Evolutionary conservation across 2,329 filamentous ascomycete species (phyloP), one percentile per base, ranked within the genome.

Genomic region (Cryphonectria parasitica): DNA sequence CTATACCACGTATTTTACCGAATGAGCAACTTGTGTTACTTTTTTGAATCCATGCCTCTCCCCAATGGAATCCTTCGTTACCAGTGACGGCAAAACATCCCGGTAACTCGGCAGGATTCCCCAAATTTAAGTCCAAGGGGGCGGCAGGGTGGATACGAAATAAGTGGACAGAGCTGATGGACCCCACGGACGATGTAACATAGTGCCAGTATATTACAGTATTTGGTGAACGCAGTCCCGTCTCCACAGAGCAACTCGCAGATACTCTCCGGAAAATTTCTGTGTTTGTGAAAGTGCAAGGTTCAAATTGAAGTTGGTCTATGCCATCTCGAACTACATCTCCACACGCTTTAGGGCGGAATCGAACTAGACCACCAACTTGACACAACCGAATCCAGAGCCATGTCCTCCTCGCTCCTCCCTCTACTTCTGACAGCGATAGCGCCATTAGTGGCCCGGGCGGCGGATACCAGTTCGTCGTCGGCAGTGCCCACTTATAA

Each of bases 401-500:
- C 58, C 58, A 61, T 39, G 31, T n/a, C 58, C 4, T 39, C 58
- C 36, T 22, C 58, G 22, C 28, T 25, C 15, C 6, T 36, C 8
- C n/a, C n/a, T 10, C 22, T 61, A 3, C 58, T 61, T 2, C 8
- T 34, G 15, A 31, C 19, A 39, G 31, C 31, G 22, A 22, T 34
- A 5, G 58, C 31, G 58, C 31, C 17, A 17, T 39, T 22, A 2
- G 17, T 61, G 36, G 58, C 58, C 7, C 31, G 58, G 36, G 58
- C 58, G 6, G 28, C 34, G 22, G 58, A 39, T 17, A 61, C 17
- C 58, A 61, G 36, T 11, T 34, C 58, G 11, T 34, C 36, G 8
- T 61, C 58, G 15, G 31, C 17, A 22, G 58, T 61, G 31, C 58
- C 58, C 7, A 70, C 65, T 2, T 36, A 41, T 17, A 70, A 68